Evolutionary conservation across 805 yeast species (phyloP).

Genomic region (Candida tammaniensis): DNA sequence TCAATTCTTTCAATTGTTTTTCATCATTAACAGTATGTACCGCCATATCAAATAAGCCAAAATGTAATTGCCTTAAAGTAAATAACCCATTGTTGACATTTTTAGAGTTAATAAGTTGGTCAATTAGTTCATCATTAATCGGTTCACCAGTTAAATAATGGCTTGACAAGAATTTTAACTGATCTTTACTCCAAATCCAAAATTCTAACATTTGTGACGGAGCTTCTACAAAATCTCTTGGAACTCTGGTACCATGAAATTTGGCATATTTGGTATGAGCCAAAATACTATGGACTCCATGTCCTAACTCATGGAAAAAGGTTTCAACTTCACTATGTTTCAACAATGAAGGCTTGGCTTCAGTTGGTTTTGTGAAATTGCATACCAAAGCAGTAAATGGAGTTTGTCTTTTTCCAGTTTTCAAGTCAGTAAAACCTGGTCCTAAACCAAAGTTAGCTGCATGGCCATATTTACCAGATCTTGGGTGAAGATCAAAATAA

Average conservation of each 20-base stretch:
- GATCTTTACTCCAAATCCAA: constrained; percentile 77
- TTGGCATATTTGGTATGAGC: constrained; percentile 63
- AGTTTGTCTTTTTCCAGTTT: constrained; percentile 46
- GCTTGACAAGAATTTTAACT: constrained; percentile 55
- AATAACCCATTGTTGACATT: constrained; percentile 74
- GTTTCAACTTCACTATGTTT: constrained; percentile 79
- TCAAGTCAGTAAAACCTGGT: constrained; percentile 53
- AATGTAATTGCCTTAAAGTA: constrained; percentile 73
- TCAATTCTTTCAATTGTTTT: constrained; percentile 41
- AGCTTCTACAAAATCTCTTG: constrained; percentile 87
- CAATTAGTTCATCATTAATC: constrained; percentile 55
- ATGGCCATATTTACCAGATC: constrained; percentile 85
- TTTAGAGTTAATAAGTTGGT: constrained; percentile 59
- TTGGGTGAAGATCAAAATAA: constrained; percentile 78
- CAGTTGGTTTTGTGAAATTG: constrained; percentile 75
- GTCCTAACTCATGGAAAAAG: constrained; percentile 87
- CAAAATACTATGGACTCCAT: constrained; percentile 77
- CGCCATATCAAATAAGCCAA: constrained; percentile 73
- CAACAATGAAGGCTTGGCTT: constrained; percentile 67
- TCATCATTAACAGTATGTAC: constrained; percentile 49
- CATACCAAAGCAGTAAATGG: constrained; percentile 82
- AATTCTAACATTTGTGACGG: constrained; percentile 88
- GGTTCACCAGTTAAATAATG: constrained; percentile 64
- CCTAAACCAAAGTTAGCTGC: constrained; percentile 78
- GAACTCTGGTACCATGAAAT: constrained; percentile 75